Base-by-base conservation (phyloP, 139 green algal species). In the Desmodesmus armatus region DNA sequence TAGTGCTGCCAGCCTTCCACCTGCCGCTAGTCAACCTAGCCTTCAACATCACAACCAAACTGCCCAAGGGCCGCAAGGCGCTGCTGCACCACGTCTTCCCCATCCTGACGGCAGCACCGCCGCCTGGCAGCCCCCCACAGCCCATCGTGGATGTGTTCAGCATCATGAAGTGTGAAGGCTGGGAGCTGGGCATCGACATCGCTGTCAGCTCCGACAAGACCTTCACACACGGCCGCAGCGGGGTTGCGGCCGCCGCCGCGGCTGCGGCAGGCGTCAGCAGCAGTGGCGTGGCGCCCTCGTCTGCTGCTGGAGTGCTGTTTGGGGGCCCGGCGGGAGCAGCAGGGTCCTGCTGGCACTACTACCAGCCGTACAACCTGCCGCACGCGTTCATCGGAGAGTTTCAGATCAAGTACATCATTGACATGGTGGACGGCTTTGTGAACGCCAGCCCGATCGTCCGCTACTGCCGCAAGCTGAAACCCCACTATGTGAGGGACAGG, bases 41-140 rank as follows among this genome's bases (percentile, higher is more conserved):
- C 15, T 78, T 87, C 17, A 47, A 73, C 63, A 83, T 89, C 25
- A 80, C 80, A 17, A 94, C 90, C 80, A 85, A 87, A 37, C 80
- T 95, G 78, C 89, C 88, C 1, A 65, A 62, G 13, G 93, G 91
- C 29, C 85, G 91, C 60, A 43, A 73, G 6, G 62, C 87, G 3
- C 55, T 88, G 3, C 60, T 92, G 37, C 93, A 95, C 79, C 90
- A 96, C 87, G 74, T 92, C 1, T 96, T 95, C 65, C 90, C 91
- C 21, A 72, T 87, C 3, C 33, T 85, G 3, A 40, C 35, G 33
- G 47, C 21, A 11, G 3, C 73, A 5, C 65, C 79, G 9, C 35
- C 29, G 11, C 63, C 76, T 2, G 37, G 84, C 85, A 5, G 55
- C 39, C 3, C 33, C 80, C 55, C 37, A 5, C 92, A 96, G 80